Conservation (phyloP, 2,329 filamentous ascomycete species). For the Tolypocladium guangdongense region DNA sequence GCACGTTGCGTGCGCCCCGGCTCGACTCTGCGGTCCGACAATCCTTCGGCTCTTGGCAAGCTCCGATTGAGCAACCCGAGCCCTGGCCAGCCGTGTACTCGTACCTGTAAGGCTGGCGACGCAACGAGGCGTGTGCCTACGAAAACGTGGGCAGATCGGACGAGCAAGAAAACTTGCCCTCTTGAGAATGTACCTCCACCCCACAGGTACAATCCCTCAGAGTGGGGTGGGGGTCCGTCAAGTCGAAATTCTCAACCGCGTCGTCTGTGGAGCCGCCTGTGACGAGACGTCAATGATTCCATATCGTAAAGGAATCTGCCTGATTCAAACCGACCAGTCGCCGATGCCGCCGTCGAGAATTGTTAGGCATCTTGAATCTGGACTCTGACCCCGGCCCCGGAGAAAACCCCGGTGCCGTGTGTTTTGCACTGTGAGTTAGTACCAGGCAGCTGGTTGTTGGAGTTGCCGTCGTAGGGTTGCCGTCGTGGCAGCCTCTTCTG, state of each 20-base stretch:
- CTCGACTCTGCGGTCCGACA: not conserved
- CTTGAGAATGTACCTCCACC: constrained; percentile 16
- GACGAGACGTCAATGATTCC: constrained; percentile 9
- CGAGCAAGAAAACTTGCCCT: not conserved
- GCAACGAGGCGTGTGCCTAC: constrained; percentile 14
- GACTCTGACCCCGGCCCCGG: not conserved
- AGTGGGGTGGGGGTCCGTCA: not conserved
- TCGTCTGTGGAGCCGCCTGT: not conserved
- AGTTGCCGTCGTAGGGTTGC: not conserved
- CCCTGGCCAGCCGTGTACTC: too few species aligned
- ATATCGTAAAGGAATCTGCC: constrained; percentile 2
- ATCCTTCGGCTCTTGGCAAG: not conserved
- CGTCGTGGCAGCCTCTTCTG: not conserved
- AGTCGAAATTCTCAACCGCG: not conserved
- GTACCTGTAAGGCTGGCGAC: constrained; percentile 1
- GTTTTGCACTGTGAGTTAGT: not conserved
- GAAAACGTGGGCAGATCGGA: constrained; percentile 12
- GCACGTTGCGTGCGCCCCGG: not conserved
- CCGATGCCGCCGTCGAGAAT: constrained; percentile 6
- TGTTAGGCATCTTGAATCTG: constrained; percentile 3
- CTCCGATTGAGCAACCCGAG: not conserved
- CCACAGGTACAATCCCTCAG: constrained; percentile 14
- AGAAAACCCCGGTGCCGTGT: not conserved
- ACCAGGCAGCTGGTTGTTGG: too few species aligned
- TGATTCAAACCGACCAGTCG: constrained; percentile 11